These are phyloP conservation scores for Excoecaria agallocha DNA, from an alignment of 345 rosid species.

Conservation along the genomic window DNA sequence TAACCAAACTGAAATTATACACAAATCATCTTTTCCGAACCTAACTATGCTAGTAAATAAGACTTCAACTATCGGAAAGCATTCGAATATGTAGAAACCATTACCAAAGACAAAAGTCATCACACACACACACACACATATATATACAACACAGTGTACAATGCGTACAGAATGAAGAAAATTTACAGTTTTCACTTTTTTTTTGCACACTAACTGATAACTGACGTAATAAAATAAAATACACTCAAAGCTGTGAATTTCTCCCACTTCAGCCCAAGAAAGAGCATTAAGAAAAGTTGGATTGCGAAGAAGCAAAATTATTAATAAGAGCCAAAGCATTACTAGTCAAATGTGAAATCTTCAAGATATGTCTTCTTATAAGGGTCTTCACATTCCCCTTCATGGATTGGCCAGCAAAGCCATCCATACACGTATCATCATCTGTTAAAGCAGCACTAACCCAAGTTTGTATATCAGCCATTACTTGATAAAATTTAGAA, in stretches of 20 bases:
- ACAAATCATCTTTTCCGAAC: too few species aligned
- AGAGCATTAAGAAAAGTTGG: conserved; percentile 2
- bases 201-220: too few species aligned
- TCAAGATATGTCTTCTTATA: conserved; percentile 37
- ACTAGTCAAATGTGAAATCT: conserved; percentile 49
- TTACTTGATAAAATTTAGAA: conserved; percentile 11
- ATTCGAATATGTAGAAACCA: too few species aligned
- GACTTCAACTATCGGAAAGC: too few species aligned
- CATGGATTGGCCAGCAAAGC: conserved; percentile 18
- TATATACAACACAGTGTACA: too few species aligned
- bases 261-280: too few species aligned
- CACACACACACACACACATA: too few species aligned
- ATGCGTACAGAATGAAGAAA: too few species aligned
- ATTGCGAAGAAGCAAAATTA: conserved; percentile 35
- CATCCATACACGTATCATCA: conserved; percentile 58
- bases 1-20: too few species aligned
- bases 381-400: conserved; percentile 28
- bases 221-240: neutral
- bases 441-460: conserved; percentile 55
- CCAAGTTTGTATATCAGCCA: conserved; percentile 55
- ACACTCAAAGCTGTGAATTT: neutral
- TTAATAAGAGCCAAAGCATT: conserved; percentile 56
- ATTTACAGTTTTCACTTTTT: too few species aligned
- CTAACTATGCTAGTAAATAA: too few species aligned
- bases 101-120: too few species aligned